Percentiles rank a stretch among this genome's conserved stretches.
These are phyloP conservation scores for Closterium sp. DNA, from an alignment of 139 green algal genomes.

Conservation along the genomic window DNA sequence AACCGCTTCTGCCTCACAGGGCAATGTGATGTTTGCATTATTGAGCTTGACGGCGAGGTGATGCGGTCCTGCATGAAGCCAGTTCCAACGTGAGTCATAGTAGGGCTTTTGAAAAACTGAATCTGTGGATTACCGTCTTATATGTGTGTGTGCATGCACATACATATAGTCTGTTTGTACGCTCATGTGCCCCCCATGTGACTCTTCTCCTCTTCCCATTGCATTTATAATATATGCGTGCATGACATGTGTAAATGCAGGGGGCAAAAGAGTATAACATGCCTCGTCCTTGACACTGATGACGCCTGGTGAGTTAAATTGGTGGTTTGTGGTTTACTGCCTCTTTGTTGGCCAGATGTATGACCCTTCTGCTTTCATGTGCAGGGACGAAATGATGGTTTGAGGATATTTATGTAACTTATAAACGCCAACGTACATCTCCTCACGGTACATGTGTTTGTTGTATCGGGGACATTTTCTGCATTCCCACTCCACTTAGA, in stretches of 20 bases:
- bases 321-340: neutral
- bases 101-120: constrained; percentile 20
- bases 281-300: constrained; percentile 42
- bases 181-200: neutral
- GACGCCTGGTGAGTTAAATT: constrained; percentile 45
- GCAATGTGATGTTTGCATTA: constrained; percentile 49
- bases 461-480: neutral
- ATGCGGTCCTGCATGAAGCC: constrained; percentile 46
- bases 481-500: neutral
- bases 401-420: neutral
- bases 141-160: neutral
- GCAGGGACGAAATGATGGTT: neutral
- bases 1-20: constrained; percentile 52
- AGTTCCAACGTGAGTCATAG: constrained; percentile 37
- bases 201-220: too few species aligned
- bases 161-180: neutral
- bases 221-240: neutral
- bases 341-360: neutral
- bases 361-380: neutral
- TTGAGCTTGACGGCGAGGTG: constrained; percentile 45
- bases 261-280: constrained; percentile 35
- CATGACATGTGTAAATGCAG: constrained; percentile 22
- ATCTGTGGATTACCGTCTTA: constrained; percentile 23
- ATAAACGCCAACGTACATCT: neutral
- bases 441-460: neutral